Percentiles rank a stretch among this genome's conserved stretches.
Evolutionary conservation across 805 yeast species (phyloP).

Genomic region (Saccharomycopsis sp.): DNA sequence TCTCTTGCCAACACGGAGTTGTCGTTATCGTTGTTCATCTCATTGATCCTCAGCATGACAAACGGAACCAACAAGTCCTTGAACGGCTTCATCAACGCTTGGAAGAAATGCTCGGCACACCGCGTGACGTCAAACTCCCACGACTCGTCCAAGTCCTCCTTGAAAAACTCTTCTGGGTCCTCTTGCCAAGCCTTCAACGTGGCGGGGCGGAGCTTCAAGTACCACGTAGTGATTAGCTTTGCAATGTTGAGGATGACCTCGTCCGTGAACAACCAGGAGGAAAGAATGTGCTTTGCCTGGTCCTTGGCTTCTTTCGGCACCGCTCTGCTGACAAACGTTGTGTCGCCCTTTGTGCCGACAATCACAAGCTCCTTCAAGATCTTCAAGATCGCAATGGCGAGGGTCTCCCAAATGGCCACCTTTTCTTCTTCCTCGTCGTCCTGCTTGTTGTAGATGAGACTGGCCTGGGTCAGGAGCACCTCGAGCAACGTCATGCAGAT

Average conservation of each 20-base stretch:
- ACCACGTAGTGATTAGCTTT: constrained; percentile 62
- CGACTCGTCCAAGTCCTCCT: constrained; percentile 64
- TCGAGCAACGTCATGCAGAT: constrained; percentile 54
- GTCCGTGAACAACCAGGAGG: constrained; percentile 51
- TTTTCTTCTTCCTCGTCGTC: constrained; percentile 40
- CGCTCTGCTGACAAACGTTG: constrained; percentile 49
- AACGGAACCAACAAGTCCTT: constrained; percentile 46
- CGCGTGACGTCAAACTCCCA: constrained; percentile 82
- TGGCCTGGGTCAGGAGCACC: constrained; percentile 55
- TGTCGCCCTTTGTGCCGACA: constrained; percentile 58
- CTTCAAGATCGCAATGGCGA: constrained; percentile 57
- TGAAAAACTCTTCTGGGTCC: constrained; percentile 91
- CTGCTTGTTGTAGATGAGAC: constrained; percentile 48
- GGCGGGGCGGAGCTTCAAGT: constrained; percentile 59
- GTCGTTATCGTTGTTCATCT: constrained; percentile 27
- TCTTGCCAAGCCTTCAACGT: constrained; percentile 76
- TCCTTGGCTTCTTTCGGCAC: constrained; percentile 57
- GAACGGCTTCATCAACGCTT: constrained; percentile 59
- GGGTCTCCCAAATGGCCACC: constrained; percentile 70
- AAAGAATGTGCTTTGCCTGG: constrained; percentile 43
- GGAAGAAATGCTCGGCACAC: constrained; percentile 79
- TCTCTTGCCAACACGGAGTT: constrained; percentile 53
- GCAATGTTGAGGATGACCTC: constrained; percentile 48
- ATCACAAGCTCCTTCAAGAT: constrained; percentile 57
- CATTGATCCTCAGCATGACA: constrained; percentile 48